Evolutionary conservation across 805 yeast genomes (phyloP).

Genomic region (Zygosaccharomyces rouxii): DNA sequence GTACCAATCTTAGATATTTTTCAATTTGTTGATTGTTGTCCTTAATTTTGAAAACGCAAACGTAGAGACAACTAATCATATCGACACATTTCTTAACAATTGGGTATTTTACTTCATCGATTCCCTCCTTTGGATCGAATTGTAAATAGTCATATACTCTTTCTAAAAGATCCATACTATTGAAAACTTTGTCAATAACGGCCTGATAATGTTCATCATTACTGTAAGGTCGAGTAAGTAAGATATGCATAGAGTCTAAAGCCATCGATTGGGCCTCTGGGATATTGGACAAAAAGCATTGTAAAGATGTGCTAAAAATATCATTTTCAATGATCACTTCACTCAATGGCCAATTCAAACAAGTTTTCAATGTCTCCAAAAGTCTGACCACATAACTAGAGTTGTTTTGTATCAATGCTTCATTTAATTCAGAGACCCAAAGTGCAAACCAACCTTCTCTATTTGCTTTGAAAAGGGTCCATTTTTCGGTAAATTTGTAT

Average conservation of each 20-base stretch:
- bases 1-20: conserved; percentile 66
- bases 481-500: conserved; percentile 50
- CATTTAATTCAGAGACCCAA: conserved; percentile 57
- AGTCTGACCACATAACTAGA: conserved; percentile 58
- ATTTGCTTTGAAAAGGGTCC: conserved; percentile 56
- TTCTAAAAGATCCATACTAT: conserved; percentile 67
- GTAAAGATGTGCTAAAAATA: conserved; percentile 58
- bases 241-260: conserved; percentile 83
- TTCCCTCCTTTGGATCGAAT: conserved; percentile 56
- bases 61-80: conserved; percentile 51
- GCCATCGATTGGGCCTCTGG: conserved; percentile 74
- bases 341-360: conserved; percentile 88
- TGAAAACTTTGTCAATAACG: conserved; percentile 76
- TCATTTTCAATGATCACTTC: conserved; percentile 63
- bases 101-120: conserved; percentile 77
- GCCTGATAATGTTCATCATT: conserved; percentile 65
- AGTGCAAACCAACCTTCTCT: conserved; percentile 80
- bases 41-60: conserved; percentile 55
- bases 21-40: conserved; percentile 50
- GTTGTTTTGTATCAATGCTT: conserved; percentile 40
- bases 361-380: conserved; percentile 79
- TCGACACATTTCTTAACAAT: conserved; percentile 87
- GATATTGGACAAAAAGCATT: conserved; percentile 53
- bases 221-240: conserved; percentile 74
- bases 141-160: conserved; percentile 53